A percentile compares a stretch with the other conserved stretches of the same genome.
Conservation (phyloP, 352 stramenopile genomes). For the Phytopythium oedochilum region DNA sequence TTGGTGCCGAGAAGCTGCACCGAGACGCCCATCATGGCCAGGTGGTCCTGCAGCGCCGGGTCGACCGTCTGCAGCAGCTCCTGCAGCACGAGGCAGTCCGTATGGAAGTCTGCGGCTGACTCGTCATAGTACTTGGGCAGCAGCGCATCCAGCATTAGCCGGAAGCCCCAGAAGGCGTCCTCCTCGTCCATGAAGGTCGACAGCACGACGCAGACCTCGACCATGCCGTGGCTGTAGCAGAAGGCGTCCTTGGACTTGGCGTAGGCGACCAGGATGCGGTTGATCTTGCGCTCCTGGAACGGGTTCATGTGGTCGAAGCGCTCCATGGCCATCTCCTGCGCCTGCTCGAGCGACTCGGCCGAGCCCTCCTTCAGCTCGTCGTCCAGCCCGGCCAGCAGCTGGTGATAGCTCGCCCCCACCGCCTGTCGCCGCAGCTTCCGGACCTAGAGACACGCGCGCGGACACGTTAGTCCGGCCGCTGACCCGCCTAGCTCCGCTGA, state of each 20-base stretch:
- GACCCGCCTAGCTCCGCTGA: not conserved
- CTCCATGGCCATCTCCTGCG: slow-evolving; percentile 77
- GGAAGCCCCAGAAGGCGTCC: slow-evolving; percentile 77
- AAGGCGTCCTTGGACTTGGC: slow-evolving; percentile 66
- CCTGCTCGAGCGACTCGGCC: slow-evolving; percentile 43
- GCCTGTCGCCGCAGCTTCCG: slow-evolving; percentile 55
- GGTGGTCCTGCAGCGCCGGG: slow-evolving; percentile 46
- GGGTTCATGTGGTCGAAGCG: slow-evolving; percentile 72
- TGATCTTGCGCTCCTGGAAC: slow-evolving; percentile 83
- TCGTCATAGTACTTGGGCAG: slow-evolving; percentile 80
- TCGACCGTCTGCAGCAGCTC: slow-evolving; percentile 58
- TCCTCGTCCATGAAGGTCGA: slow-evolving; percentile 75
- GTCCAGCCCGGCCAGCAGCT: slow-evolving; percentile 35
- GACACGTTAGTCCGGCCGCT: not conserved
- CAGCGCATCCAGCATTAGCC: slow-evolving; percentile 62
- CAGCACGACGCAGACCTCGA: slow-evolving; percentile 73
- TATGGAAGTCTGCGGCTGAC: slow-evolving; percentile 77
- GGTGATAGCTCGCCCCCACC: slow-evolving; percentile 41
- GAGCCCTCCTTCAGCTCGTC: slow-evolving; percentile 25
- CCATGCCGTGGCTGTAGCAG: slow-evolving; percentile 78
- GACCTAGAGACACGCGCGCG: slow-evolving; percentile 17
- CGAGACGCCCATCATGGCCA: slow-evolving; percentile 51
- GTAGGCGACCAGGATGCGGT: slow-evolving; percentile 71
- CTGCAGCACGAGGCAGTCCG: slow-evolving; percentile 76
- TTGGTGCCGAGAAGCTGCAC: slow-evolving; percentile 79